Base-by-base conservation (phyloP, 129 eudicot genomes). In the Saposhnikovia divaricata region DNA sequence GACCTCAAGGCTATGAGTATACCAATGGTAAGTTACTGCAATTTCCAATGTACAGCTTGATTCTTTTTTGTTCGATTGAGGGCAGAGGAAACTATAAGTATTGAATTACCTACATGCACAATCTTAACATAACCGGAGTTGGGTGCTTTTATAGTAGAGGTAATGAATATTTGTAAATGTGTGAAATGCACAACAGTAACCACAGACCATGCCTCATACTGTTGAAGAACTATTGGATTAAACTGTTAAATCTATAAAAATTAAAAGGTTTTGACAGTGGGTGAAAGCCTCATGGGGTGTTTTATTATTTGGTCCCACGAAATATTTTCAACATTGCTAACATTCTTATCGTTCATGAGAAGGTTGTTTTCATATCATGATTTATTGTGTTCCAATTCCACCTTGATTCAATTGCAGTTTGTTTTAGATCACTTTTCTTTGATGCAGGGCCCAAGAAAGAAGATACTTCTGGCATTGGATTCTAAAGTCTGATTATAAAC, bases 371-470 rank as follows among this genome's bases (percentile, higher is more conserved):
- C 13, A 23, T 16, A 18, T 51, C 12, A 10, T 21, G 11, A 27
- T 57, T 18, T 2, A 23, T 43, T 15, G 61, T 6, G 15, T 31
- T 5, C 44, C 6, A 57, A 34, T 34, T 18, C 38, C 50, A 39
- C 34, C 31, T 45, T 34, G 27, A 5, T 48, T 21, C 25, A 11
- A 14, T 74, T 75, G 39, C 25, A 81, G 34, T 25, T 16, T 51
- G 21, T 48, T 59, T 43, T 25, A 53, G 70, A 25, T 59, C 9
- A 31, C 4, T 76, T 59, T 9, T 61, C 69, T 9, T 76, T 59
- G 63, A 72, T 81, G 77, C 87, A 93, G 98, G 98, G 98, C 82
- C 97, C 98, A 50, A 90, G 98, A 83, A 91, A 93, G 90, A 93
- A 93, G 91, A 93, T 93, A 77, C 89, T 88, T 48, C 81, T 89